Conservation (phyloP, 2,329 filamentous ascomycete species). For the Thelonectria discophora region DNA sequence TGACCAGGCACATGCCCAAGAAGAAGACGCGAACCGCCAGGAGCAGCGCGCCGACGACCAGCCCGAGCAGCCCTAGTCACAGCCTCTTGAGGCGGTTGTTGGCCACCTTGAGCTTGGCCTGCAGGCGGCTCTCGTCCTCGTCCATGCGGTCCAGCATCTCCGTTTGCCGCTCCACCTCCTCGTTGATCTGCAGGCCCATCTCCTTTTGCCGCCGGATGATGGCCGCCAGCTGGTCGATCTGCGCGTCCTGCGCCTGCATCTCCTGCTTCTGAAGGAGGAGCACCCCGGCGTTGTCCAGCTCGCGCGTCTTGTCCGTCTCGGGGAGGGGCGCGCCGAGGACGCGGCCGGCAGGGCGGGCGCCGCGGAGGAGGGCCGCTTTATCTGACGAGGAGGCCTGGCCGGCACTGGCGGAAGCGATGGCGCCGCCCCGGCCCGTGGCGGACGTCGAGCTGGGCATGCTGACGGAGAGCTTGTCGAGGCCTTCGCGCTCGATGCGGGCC, state of each 20-base stretch:
- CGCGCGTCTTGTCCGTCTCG: slow-evolving; percentile 79
- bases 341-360: slow-evolving; percentile 59
- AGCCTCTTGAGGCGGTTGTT: slow-evolving; percentile 77
- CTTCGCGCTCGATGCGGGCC: slow-evolving; percentile 77
- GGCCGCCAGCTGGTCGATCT: slow-evolving; percentile 72
- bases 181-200: slow-evolving; percentile 79
- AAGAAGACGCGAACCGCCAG: slow-evolving; percentile 42
- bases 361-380: slow-evolving; percentile 58
- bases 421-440: slow-evolving; percentile 49
- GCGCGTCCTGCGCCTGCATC: slow-evolving; percentile 78
- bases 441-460: slow-evolving; percentile 52
- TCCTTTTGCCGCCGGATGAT: slow-evolving; percentile 78
- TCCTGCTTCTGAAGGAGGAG: slow-evolving; percentile 77
- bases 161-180: slow-evolving; percentile 76
- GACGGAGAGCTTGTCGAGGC: slow-evolving; percentile 76
- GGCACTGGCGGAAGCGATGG: slow-evolving; percentile 50
- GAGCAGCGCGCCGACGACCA: slow-evolving; percentile 43
- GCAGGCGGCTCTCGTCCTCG: slow-evolving; percentile 71
- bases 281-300: slow-evolving; percentile 79
- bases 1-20: slow-evolving; percentile 45
- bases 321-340: slow-evolving; percentile 77
- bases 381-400: slow-evolving; percentile 59
- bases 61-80: slow-evolving; percentile 48
- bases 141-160: slow-evolving; percentile 74
- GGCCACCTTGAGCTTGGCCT: slow-evolving; percentile 76